Conservation (phyloP, 129 eudicot genomes). For the Ambrosia trifida region DNA sequence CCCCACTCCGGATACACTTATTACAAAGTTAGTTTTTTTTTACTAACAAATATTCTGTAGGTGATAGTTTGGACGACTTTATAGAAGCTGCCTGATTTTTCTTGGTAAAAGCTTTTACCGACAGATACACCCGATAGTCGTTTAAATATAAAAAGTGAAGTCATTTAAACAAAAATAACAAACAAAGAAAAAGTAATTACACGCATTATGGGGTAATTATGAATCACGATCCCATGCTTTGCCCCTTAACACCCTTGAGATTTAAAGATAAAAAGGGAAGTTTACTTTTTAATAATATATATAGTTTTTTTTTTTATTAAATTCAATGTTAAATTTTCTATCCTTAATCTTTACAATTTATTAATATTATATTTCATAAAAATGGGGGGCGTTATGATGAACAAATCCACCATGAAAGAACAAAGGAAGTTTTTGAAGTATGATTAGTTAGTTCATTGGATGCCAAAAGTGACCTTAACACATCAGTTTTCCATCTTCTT, state of each 20-base stretch:
- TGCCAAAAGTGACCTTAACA: conserved; percentile 42
- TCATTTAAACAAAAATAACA: not conserved
- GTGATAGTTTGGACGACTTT: no score
- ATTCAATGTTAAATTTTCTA: not conserved
- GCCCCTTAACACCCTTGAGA: conserved; percentile 18
- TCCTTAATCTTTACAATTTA: conserved; percentile 1
- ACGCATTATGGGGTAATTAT: conserved; percentile 40
- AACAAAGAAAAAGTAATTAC: not conserved
- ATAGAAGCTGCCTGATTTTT: no score
- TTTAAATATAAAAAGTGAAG: no score
- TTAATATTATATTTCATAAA: conserved; percentile 9
- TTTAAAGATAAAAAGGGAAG: conserved; percentile 24
- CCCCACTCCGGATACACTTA: no score
- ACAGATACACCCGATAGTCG: no score
- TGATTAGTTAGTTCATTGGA: conserved; percentile 33
- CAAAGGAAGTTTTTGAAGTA: conserved; percentile 27
- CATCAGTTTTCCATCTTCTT: conserved; percentile 43
- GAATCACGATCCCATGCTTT: conserved; percentile 27
- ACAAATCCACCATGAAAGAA: conserved; percentile 34
- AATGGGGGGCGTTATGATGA: conserved; percentile 39
- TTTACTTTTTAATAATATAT: not conserved
- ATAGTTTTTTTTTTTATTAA: not conserved
- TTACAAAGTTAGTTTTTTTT: no score
- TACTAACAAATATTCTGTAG: no score
- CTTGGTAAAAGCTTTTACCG: no score